phyloP scores from a whole-genome alignment of 352 stramenopile species.

The Pythium guiyangense region DNA sequence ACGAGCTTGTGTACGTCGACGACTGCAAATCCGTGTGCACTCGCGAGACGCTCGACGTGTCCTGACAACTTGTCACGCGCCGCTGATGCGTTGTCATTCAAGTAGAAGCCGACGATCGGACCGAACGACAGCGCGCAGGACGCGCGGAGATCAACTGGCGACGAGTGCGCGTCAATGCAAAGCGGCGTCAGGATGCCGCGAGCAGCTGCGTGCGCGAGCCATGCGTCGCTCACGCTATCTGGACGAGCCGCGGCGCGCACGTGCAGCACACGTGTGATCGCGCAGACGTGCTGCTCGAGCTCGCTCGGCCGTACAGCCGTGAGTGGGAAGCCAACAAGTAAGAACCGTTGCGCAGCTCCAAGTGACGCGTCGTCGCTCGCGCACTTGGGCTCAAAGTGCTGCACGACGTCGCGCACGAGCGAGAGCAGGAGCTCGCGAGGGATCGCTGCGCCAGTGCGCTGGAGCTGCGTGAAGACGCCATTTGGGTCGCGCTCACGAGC shows the following conservation, averaged over 20 bases:
- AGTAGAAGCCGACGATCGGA: constrained; percentile 26
- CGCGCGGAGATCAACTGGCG: too few species aligned
- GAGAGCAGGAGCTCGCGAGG: constrained; percentile 21
- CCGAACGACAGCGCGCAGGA: constrained; percentile 6
- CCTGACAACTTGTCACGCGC: background rate
- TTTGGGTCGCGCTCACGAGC: constrained; percentile 18
- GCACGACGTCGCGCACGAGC: constrained; percentile 12
- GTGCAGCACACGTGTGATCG: constrained; percentile 12
- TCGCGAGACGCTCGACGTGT: background rate
- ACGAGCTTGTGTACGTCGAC: constrained; percentile 10
- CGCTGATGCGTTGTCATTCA: background rate
- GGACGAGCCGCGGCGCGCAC: background rate
- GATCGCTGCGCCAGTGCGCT: constrained; percentile 24
- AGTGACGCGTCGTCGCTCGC: background rate
- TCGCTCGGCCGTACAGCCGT: constrained; percentile 14
- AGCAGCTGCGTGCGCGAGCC: background rate
- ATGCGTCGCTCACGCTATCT: background rate
- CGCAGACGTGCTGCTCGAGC: constrained; percentile 27
- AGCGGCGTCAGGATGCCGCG: background rate
- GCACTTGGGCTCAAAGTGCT: background rate
- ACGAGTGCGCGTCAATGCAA: background rate
- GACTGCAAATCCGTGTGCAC: constrained; percentile 21
- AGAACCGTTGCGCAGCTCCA: constrained; percentile 22
- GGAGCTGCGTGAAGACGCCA: constrained; percentile 20
- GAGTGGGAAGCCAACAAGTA: constrained; percentile 45